Evolutionary conservation across 306 rosid species (phyloP), one percentile per base, ranked within the genome.

Genomic region (Astragalus glycyphyllos): DNA sequence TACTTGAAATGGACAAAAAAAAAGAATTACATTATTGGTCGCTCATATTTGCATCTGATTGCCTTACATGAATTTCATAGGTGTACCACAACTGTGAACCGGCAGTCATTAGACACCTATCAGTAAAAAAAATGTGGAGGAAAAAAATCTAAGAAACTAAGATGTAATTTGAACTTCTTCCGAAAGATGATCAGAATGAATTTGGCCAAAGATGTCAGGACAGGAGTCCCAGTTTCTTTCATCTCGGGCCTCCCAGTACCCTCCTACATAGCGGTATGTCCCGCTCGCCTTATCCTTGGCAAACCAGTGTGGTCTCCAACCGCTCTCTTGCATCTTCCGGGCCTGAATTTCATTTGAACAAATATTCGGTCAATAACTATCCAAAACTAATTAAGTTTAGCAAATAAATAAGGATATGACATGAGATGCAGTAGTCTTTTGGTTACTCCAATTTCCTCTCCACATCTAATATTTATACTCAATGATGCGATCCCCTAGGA

Each of bases 301-400:
- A 73, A 95, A 95, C 99, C 99, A 95, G 69, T 84, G 89, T 4
- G 99, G 97, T 80, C 84, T 88, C 99, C 99, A 95, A 45, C 99
- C 99, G 14, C 92, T 80, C 76, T 95, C 97, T 85, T 95, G 99
- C 99, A 95, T 91, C 81, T 83, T 87, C 73, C 97, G 86, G 31
- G 99, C 97, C 99, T 95, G 83, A 70, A 82, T 35, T 23, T 15
- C 57, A 45, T 75, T 78, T 57, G 44, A 63, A 77, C 63, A 79
- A 59, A 12, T 37, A 14, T 15, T 42, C 47, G 34, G 13, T 76
- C 62, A 63, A 68, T 70, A 63, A 67, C 63, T 14, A 57, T 7
- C 65, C 56, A n/a, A 20, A 37, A 61, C 23, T 46, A 55, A 44
- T 11, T 8, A 54, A 35, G 44, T 15, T 64, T 70, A 20, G 34